These are phyloP conservation scores for Euphorbia tirucalli DNA, from an alignment of 345 rosid species.

Conservation along the genomic window DNA sequence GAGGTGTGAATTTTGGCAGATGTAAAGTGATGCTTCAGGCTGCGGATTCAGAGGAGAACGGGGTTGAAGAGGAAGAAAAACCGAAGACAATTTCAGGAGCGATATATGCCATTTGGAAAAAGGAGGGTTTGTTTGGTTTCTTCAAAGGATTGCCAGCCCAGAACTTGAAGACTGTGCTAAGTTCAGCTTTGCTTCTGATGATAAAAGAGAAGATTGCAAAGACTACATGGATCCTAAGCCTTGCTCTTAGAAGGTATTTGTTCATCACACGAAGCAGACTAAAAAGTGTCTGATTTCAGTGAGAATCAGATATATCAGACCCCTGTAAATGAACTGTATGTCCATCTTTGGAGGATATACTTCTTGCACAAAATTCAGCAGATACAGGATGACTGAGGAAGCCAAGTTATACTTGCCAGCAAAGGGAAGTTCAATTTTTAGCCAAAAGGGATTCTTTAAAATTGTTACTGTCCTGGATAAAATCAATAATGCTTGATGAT, in stretches of 20 bases:
- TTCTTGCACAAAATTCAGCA: neutral
- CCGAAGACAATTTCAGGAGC: conserved; percentile 17
- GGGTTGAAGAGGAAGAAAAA: conserved; percentile 6
- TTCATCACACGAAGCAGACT: conserved; percentile 28
- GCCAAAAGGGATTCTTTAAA: no score
- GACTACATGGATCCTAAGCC: conserved; percentile 26
- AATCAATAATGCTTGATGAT: no score
- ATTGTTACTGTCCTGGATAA: no score
- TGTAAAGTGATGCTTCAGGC: conserved; percentile 33
- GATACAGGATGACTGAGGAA: neutral
- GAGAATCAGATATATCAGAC: neutral
- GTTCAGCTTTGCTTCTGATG: conserved; percentile 31
- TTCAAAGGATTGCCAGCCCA: conserved; percentile 33
- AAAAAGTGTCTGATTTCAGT: conserved; percentile 35
- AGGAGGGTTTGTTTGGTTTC: conserved; percentile 29
- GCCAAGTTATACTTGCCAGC: no score
- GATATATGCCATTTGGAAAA: conserved; percentile 22
- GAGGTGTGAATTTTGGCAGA: conserved; percentile 15
- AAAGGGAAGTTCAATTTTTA: no score
- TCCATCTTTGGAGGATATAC: neutral
- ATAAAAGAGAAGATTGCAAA: conserved; percentile 31
- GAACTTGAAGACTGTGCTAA: conserved; percentile 33
- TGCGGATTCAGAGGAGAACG: conserved; percentile 27
- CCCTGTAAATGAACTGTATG: conserved; percentile 3
- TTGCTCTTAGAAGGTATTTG: conserved; percentile 28